A percentile compares a stretch with the other conserved stretches of the same genome.
Conservation (phyloP, 495 filamentous ascomycete species). For the Podospora bellae-mahoneyi region DNA sequence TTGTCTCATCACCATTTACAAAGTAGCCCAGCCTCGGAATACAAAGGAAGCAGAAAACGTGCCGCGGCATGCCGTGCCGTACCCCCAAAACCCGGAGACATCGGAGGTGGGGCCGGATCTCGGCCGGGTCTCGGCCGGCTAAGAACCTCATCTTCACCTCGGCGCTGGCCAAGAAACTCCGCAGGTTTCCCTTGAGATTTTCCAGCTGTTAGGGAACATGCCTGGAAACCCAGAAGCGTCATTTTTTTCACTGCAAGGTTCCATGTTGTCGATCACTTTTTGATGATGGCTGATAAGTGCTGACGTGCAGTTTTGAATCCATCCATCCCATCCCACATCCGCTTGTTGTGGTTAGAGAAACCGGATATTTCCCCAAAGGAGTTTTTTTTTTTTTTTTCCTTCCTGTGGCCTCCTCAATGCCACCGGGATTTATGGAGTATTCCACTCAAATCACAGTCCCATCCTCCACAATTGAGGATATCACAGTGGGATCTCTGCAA, state of each 20-base stretch:
- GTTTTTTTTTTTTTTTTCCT: background rate
- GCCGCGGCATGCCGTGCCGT: background rate
- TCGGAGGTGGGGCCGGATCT: background rate
- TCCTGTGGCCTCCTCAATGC: background rate
- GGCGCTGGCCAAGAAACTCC: background rate
- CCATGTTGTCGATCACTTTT: background rate
- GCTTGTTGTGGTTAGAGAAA: background rate
- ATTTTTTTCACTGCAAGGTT: background rate
- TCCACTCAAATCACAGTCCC: background rate
- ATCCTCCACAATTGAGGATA: background rate
- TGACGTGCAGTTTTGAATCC: background rate
- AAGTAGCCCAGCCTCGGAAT: background rate
- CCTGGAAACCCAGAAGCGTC: background rate
- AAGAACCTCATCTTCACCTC: background rate
- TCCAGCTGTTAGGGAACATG: background rate
- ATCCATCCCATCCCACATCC: background rate
- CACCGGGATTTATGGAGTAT: background rate
- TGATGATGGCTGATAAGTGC: background rate
- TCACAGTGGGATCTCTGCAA: background rate
- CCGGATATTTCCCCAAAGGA: too few species aligned
- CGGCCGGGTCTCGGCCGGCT: background rate
- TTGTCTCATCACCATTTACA: background rate
- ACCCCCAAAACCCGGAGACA: background rate
- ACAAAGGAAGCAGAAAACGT: background rate
- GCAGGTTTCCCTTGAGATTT: background rate